These are phyloP conservation scores for Penicillium pulvis DNA, from an alignment of 495 filamentous ascomycete species.

Conservation along the genomic window DNA sequence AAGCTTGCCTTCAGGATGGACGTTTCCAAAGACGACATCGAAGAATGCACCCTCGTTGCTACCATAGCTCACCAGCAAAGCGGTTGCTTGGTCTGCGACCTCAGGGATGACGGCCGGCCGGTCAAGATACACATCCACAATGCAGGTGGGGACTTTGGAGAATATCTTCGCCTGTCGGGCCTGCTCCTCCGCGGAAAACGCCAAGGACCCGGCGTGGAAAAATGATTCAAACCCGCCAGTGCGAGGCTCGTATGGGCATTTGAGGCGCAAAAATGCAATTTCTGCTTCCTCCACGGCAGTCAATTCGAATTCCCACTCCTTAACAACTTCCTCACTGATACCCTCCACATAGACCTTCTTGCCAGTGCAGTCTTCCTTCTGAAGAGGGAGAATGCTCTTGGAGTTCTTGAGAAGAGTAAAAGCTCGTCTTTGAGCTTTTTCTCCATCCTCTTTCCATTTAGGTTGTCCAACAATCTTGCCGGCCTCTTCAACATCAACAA, in stretches of 20 bases:
- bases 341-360: neutral
- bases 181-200: constrained; percentile 31
- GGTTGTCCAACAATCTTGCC: constrained; percentile 31
- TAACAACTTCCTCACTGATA: neutral
- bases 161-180: constrained; percentile 19
- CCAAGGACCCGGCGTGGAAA: constrained; percentile 39
- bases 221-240: constrained; percentile 29
- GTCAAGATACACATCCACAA: constrained; percentile 3
- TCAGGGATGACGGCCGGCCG: neutral
- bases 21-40: neutral
- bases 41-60: neutral
- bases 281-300: constrained; percentile 29
- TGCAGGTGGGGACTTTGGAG: neutral
- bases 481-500: constrained; percentile 35
- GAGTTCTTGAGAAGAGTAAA: constrained; percentile 40
- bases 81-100: neutral
- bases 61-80: neutral
- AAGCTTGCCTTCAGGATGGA: neutral
- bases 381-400: constrained; percentile 1
- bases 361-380: neutral
- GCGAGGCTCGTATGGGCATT: constrained; percentile 35
- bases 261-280: constrained; percentile 33
- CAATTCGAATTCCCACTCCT: neutral
- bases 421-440: constrained; percentile 29
- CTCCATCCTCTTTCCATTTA: constrained; percentile 24